Evolutionary conservation across 148 eudicot species (phyloP).

Genomic region (Agrostemma githago): DNA sequence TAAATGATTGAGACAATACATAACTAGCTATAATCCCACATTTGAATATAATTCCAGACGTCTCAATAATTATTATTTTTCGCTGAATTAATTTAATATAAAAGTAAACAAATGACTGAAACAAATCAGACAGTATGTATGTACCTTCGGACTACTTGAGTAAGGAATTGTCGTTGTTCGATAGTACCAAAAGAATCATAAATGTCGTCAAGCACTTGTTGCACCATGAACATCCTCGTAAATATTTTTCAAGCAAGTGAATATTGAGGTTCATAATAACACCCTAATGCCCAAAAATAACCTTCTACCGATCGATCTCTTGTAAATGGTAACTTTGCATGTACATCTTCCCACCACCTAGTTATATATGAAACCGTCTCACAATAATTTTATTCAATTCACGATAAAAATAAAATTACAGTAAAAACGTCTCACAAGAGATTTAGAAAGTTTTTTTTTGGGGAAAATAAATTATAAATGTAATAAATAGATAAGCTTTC

Average conservation of each 20-base stretch:
- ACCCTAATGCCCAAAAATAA: conserved; percentile 24
- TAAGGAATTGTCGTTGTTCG: conserved; percentile 27
- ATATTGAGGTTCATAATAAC: conserved; percentile 32
- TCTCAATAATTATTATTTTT: too few species aligned
- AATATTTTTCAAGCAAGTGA: conserved; percentile 20
- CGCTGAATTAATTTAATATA: too few species aligned
- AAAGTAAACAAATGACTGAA: too few species aligned
- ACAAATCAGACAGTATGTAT: background rate
- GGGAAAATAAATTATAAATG: too few species aligned
- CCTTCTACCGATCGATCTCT: conserved; percentile 40
- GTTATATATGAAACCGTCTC: background rate
- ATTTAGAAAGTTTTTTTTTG: too few species aligned
- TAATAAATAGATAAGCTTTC: background rate
- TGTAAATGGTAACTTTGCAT: conserved; percentile 25
- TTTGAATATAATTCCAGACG: too few species aligned
- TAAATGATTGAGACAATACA: too few species aligned
- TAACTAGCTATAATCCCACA: too few species aligned
- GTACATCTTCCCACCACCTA: conserved; percentile 41
- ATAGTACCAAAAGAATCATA: conserved; percentile 38
- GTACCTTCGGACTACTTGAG: conserved; percentile 31
- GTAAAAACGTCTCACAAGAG: too few species aligned
- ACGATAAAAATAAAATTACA: background rate
- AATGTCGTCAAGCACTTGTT: conserved; percentile 28
- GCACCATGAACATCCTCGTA: conserved; percentile 10
- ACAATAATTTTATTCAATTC: too few species aligned